Evolutionary conservation across 176 grass and related monocot species (phyloP).

Genomic region (Aegilops tauschii): DNA sequence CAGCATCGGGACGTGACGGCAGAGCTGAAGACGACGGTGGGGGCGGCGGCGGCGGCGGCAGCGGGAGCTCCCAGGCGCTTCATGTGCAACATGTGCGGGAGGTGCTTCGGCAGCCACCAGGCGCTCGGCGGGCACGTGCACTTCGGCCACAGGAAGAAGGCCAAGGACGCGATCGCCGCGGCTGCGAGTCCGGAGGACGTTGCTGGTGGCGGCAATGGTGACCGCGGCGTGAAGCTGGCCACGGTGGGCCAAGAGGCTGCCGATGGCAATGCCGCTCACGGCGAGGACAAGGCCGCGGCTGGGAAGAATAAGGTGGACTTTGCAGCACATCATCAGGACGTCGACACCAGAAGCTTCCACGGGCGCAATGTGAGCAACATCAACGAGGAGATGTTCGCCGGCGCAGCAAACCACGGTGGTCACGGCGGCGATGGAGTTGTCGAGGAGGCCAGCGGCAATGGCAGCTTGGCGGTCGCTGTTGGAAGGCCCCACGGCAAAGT

Average conservation of each 20-base stretch:
- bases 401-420: neutral
- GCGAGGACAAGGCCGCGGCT: neutral
- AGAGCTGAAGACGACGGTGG: neutral
- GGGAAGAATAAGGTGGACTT: neutral
- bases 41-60: neutral
- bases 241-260: neutral
- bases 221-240: neutral
- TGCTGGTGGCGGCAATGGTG: neutral
- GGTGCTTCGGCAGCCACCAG: slow-evolving; percentile 13
- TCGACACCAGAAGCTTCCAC: neutral
- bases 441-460: neutral
- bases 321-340: neutral
- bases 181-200: neutral
- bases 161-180: slow-evolving; percentile 1
- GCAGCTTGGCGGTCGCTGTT: neutral
- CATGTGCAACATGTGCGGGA: slow-evolving; percentile 8
- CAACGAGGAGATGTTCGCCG: neutral
- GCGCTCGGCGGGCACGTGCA: slow-evolving; percentile 28
- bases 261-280: neutral
- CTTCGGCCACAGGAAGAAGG: slow-evolving; percentile 34
- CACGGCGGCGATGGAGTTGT: neutral
- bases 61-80: slow-evolving; percentile 3
- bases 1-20: neutral
- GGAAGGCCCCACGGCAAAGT: neutral
- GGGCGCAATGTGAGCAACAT: neutral